Evolutionary conservation across 768 basidiomycete species (phyloP).

Genomic region (Hypsizygus marmoreus): DNA sequence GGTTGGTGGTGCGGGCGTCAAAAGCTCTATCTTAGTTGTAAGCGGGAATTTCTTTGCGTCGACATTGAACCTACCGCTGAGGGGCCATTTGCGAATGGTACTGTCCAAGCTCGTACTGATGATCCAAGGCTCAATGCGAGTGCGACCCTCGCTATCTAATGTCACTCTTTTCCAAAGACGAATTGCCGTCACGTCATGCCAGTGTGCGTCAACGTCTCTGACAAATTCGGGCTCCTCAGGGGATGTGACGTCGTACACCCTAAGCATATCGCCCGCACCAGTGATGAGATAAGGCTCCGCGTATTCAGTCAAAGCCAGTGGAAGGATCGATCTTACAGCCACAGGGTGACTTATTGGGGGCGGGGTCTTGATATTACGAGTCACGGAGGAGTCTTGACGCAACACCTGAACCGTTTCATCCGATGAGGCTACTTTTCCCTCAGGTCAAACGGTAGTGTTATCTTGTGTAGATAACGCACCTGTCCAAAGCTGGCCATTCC

Average conservation of each 20-base stretch:
- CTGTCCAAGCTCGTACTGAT: slow-evolving; percentile 84
- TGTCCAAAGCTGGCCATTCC: slow-evolving; percentile 83
- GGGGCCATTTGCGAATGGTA: slow-evolving; percentile 84
- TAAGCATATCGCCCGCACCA: slow-evolving; percentile 81
- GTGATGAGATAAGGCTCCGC: slow-evolving; percentile 77
- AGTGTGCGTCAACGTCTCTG: slow-evolving; percentile 82
- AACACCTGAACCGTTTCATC: slow-evolving; percentile 82
- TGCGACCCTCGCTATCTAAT: slow-evolving; percentile 43
- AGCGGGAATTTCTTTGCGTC: not conserved
- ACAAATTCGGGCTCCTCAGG: slow-evolving; percentile 69
- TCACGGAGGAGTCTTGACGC: slow-evolving; percentile 37
- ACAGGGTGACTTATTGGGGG: slow-evolving; percentile 60
- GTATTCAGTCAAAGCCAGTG: slow-evolving; percentile 63
- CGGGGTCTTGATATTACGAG: slow-evolving; percentile 33
- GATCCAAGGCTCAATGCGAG: slow-evolving; percentile 75
- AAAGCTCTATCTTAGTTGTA: slow-evolving; percentile 34
- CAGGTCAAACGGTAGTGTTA: not conserved
- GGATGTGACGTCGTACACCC: slow-evolving; percentile 76
- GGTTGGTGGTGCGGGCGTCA: slow-evolving; percentile 32
- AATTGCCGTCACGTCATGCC: slow-evolving; percentile 83
- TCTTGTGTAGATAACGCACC: slow-evolving; percentile 45
- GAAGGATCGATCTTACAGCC: slow-evolving; percentile 74
- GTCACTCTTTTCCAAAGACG: slow-evolving; percentile 66
- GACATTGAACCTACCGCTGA: slow-evolving; percentile 50
- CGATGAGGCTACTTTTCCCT: slow-evolving; percentile 66